These are phyloP conservation scores for Dichotomocladium elegans DNA, from an alignment of 371 early-diverging fungal species.

Conservation along the genomic window DNA sequence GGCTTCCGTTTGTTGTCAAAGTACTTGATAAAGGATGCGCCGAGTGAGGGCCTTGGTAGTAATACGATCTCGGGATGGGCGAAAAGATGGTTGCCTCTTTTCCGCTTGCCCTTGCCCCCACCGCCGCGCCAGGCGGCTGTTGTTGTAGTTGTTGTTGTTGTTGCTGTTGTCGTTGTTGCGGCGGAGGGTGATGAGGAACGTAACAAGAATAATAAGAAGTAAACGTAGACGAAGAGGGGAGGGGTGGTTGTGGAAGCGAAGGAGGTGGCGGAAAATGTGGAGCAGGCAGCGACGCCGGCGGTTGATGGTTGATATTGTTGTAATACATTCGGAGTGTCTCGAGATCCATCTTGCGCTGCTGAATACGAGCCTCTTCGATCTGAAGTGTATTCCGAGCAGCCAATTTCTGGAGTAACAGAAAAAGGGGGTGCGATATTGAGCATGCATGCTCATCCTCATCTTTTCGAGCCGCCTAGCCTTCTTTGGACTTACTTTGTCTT, in stretches of 20 bases:
- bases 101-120: no score
- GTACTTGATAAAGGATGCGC: conserved; percentile 42
- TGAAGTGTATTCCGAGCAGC: conserved; percentile 34
- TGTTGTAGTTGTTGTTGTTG: conserved; percentile 1
- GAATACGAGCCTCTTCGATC: conserved; percentile 37
- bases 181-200: no score
- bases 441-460: not conserved
- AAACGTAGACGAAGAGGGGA: no score
- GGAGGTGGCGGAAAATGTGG: no score
- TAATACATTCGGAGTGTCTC: conserved; percentile 13
- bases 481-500: conserved; percentile 41
- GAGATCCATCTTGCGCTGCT: conserved; percentile 33
- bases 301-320: conserved; percentile 18
- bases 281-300: no score
- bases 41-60: conserved; percentile 35
- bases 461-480: no score
- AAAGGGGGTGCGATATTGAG: not conserved
- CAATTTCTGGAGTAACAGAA: conserved; percentile 23
- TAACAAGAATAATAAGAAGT: no score
- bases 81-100: no score
- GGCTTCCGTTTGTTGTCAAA: no score
- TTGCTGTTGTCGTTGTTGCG: not conserved
- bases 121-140: conserved; percentile 5
- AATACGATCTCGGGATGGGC: no score
- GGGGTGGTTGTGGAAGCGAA: no score